phyloP scores from a whole-genome alignment of 2,329 filamentous ascomycete genomes.

The Thyridium curvatum region DNA sequence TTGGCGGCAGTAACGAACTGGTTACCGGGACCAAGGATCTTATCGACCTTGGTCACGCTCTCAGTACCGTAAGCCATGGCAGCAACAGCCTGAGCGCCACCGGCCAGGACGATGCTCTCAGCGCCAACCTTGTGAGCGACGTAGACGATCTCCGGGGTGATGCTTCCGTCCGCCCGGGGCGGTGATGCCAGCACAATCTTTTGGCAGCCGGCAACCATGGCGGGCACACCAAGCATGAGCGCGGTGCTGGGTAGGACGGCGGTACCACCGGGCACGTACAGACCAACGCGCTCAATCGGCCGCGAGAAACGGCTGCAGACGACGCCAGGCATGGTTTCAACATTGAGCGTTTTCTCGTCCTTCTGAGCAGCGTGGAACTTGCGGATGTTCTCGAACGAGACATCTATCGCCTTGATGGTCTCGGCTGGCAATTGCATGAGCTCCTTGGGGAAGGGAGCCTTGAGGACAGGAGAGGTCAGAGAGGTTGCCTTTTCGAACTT shows the following conservation, averaged over 20 bases:
- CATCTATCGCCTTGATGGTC: conserved; percentile 86
- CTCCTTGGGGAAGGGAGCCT: conserved; percentile 77
- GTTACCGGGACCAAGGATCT: conserved; percentile 95
- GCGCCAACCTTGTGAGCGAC: conserved; percentile 95
- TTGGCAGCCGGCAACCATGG: conserved; percentile 94
- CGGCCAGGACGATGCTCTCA: conserved; percentile 90
- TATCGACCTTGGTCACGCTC: conserved; percentile 92
- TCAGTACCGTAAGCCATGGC: conserved; percentile 97
- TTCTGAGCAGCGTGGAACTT: conserved; percentile 91
- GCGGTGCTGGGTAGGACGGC: conserved; percentile 96
- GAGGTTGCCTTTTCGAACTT: conserved; percentile 97
- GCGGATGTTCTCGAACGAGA: conserved; percentile 89
- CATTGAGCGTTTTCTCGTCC: conserved; percentile 71
- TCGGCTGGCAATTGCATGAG: conserved; percentile 82
- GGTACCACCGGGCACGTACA: conserved; percentile 94
- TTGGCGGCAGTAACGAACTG: conserved; percentile 98
- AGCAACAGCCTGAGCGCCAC: conserved; percentile 90
- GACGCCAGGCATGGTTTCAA: conserved; percentile 98
- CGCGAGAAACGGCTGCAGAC: conserved; percentile 88
- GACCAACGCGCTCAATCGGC: conserved; percentile 90
- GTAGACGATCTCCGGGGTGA: conserved; percentile 97
- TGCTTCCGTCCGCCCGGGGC: conserved; percentile 78
- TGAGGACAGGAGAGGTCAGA: conserved; percentile 80
- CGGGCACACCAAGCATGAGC: conserved; percentile 95
- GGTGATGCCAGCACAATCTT: conserved; percentile 92